Evolutionary conservation across 2,329 filamentous ascomycete species (phyloP).

Genomic region (Ceratocystis harringtonii): DNA sequence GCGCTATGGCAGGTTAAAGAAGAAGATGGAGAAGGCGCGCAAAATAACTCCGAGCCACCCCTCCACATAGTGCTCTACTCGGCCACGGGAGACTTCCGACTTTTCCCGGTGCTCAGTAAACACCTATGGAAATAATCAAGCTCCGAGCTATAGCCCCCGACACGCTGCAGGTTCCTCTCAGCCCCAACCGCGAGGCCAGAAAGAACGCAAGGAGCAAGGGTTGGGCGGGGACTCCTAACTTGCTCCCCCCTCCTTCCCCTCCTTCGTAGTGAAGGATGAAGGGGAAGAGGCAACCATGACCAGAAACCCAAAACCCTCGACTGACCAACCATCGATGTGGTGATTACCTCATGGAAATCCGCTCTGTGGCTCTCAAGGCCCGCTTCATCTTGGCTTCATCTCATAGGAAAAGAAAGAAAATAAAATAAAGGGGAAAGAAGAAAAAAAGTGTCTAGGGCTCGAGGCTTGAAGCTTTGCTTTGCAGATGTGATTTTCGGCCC

Average conservation of each 20-base stretch:
- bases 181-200: conserved; percentile 3
- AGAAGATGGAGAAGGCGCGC: neutral
- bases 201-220: neutral
- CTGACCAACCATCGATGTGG: neutral
- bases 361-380: neutral
- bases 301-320: neutral
- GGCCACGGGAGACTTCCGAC: neutral
- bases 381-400: neutral
- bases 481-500: neutral
- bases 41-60: neutral
- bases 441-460: neutral
- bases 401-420: no score
- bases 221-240: neutral
- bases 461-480: neutral
- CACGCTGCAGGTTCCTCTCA: neutral
- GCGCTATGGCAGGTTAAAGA: neutral
- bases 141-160: neutral
- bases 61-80: neutral
- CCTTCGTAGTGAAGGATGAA: neutral
- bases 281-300: neutral
- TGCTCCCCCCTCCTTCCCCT: neutral
- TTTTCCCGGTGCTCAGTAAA: neutral
- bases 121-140: neutral
- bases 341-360: conserved; percentile 4
- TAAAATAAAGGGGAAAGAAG: neutral